These are phyloP conservation scores for Solanum lycopersicoides DNA, from an alignment of 257 asterid genomes.

Conservation along the genomic window DNA sequence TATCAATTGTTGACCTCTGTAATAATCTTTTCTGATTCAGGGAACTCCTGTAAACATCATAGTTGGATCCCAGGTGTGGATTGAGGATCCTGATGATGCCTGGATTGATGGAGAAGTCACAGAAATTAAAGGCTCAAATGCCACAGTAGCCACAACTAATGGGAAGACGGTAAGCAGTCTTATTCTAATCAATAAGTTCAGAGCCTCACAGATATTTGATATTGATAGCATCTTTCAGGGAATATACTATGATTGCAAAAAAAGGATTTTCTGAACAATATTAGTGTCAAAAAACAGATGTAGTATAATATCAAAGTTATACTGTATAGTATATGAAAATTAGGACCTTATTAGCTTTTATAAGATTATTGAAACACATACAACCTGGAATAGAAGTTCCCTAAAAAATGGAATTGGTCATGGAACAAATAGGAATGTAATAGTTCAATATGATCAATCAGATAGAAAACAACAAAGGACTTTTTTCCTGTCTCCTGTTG, in stretches of 20 bases:
- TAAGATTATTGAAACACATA: not conserved
- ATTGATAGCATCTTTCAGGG: not conserved
- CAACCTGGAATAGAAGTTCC: not conserved
- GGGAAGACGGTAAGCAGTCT: constrained; percentile 58
- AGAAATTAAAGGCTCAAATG: constrained; percentile 59
- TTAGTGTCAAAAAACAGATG: not conserved
- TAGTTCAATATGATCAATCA: not conserved
- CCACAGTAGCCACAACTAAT: constrained; percentile 47
- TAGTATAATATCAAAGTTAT: not conserved
- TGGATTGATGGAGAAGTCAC: constrained; percentile 84
- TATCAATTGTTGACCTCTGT: not conserved
- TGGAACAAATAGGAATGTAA: not conserved
- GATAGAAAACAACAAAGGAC: not conserved
- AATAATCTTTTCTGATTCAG: constrained; percentile 38
- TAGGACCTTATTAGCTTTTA: not conserved
- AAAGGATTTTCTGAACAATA: not conserved
- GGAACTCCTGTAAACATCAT: constrained; percentile 91
- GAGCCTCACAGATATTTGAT: not conserved
- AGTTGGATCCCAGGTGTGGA: constrained; percentile 91
- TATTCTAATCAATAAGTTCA: not conserved
- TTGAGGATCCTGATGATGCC: constrained; percentile 72
- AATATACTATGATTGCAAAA: not conserved
- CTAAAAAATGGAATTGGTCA: not conserved
- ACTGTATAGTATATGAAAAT: not conserved
- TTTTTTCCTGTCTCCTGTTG: not conserved